Evolutionary conservation across 1,284 basidiomycete species (phyloP), one percentile per base, ranked within the genome.

Genomic region (Kwoniella shivajii): DNA sequence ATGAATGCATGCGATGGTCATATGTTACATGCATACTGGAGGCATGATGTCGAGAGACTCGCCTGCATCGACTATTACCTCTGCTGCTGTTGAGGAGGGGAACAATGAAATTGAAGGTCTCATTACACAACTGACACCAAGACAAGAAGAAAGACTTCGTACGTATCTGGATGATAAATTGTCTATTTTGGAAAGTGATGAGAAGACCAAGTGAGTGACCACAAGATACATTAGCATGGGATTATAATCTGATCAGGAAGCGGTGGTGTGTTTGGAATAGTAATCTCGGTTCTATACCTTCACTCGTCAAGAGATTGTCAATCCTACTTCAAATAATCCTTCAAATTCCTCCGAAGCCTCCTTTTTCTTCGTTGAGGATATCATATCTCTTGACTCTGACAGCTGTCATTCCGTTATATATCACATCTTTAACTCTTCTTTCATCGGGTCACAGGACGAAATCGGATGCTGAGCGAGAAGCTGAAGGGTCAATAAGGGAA

Each of bases 181-280:
- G 13, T 47, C 55, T 3, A 27, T 31, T 1, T 59, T 72, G 5
- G 71, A 73, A 46, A 57, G 73, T 38, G 68, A 71, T 37, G 63
- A 64, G 51, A 53, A 63, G 14, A 74, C 73, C 41, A 57, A 60
- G 72, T 71, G 38, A 47, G 68, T 60, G n/a, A n/a, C n/a, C n/a
- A n/a, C n/a, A n/a, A n/a, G n/a, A n/a, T n/a, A n/a, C n/a, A n/a
- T n/a, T n/a, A n/a, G n/a, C n/a, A n/a, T n/a, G n/a, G n/a, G n/a
- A n/a, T n/a, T n/a, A n/a, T n/a, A n/a, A n/a, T n/a, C n/a, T n/a
- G n/a, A n/a, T n/a, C n/a, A n/a, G n/a, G n/a, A n/a, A n/a, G n/a
- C n/a, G n/a, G n/a, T n/a, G n/a, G n/a, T n/a, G n/a, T n/a, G 6
- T 43, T 39, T 42, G 18, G n/a, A 22, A 10, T 54, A 71, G 69